These are phyloP conservation scores for Gynandropsis gynandra DNA, from an alignment of 345 rosid species.

Conservation along the genomic window DNA sequence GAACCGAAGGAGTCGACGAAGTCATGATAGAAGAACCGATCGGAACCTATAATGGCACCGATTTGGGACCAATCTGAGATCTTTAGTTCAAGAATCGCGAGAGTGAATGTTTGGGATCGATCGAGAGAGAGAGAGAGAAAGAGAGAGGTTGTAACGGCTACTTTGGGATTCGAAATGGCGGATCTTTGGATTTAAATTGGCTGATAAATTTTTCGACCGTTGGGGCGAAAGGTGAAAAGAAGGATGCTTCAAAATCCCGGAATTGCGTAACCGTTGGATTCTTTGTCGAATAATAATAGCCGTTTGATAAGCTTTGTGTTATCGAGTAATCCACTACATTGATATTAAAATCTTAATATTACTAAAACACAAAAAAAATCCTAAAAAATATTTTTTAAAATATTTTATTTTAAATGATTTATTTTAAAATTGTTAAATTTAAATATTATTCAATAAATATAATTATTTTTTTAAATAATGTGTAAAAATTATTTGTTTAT, in stretches of 20 bases:
- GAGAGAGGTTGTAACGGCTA: constrained; percentile 34
- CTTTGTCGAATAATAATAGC: background rate
- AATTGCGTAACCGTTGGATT: background rate
- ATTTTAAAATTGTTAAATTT: no score
- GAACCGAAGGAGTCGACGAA: constrained; percentile 24
- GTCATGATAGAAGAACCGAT: constrained; percentile 22
- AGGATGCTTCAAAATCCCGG: background rate
- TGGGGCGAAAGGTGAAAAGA: constrained; percentile 13
- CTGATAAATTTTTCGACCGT: constrained; percentile 29
- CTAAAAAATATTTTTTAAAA: no score
- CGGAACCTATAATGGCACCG: background rate
- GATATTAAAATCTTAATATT: no score
- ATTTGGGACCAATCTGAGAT: constrained; percentile 11
- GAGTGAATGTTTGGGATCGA: constrained; percentile 13
- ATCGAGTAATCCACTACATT: no score
- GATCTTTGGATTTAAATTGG: no score
- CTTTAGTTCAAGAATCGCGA: constrained; percentile 17
- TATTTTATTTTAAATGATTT: no score
- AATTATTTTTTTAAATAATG: no score
- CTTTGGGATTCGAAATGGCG: constrained; percentile 18
- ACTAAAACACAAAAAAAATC: no score
- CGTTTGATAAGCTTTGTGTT: no score
- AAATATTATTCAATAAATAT: no score
- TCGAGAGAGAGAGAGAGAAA: no score
- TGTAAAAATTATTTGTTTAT: no score